phyloP scores from a whole-genome alignment of 148 eudicot genomes.

The Vaccinium darrowii region DNA sequence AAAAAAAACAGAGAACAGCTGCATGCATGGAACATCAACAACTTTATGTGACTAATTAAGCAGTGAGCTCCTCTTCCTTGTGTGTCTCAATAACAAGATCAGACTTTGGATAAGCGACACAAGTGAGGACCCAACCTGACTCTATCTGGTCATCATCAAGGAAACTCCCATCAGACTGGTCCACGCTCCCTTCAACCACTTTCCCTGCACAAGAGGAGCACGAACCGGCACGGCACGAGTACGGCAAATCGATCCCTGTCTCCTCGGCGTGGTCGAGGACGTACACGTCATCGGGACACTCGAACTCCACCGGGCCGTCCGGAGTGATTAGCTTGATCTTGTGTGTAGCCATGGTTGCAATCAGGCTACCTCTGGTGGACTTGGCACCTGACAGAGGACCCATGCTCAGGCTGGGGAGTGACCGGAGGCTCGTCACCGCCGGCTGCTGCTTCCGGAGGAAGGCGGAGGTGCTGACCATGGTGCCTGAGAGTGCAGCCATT shows the following conservation, averaged over 20 bases:
- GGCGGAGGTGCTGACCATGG: constrained; percentile 49
- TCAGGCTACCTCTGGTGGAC: constrained; percentile 27
- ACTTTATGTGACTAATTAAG: constrained; percentile 13
- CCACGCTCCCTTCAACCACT: constrained; percentile 42
- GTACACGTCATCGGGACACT: constrained; percentile 54
- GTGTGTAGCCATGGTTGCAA: constrained; percentile 48
- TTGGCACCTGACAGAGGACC: constrained; percentile 50
- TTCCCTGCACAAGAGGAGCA: constrained; percentile 89
- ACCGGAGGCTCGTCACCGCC: constrained; percentile 26
- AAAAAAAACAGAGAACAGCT: not conserved
- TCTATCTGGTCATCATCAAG: constrained; percentile 70
- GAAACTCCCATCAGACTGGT: constrained; percentile 71
- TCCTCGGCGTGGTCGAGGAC: constrained; percentile 74
- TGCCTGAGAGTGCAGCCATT: constrained; percentile 35
- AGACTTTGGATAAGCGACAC: constrained; percentile 57
- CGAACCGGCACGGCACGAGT: constrained; percentile 82
- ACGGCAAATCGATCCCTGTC: constrained; percentile 61
- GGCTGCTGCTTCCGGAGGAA: constrained; percentile 41
- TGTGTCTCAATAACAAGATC: constrained; percentile 75
- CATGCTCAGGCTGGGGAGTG: constrained; percentile 28
- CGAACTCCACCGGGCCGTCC: constrained; percentile 36
- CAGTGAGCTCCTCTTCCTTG: constrained; percentile 68
- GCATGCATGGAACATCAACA: not conserved
- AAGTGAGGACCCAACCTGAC: constrained; percentile 72
- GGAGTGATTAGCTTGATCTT: constrained; percentile 68